Conservation (phyloP, 345 rosid species). For the Conringia planisiliqua region DNA sequence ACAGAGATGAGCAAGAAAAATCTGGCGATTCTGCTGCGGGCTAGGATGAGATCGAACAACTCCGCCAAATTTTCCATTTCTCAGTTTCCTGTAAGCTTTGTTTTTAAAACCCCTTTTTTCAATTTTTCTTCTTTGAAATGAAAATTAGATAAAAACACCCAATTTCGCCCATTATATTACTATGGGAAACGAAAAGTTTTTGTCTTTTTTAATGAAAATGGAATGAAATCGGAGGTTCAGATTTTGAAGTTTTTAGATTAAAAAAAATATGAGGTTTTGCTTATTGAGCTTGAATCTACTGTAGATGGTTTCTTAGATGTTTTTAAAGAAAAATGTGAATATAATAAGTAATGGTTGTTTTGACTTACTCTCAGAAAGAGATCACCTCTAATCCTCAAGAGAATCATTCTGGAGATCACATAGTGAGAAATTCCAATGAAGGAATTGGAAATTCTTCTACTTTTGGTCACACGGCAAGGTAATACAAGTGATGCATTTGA, state of each 20-base stretch:
- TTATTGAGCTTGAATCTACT: slow-evolving; percentile 3
- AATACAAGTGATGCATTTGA: background rate
- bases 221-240: background rate
- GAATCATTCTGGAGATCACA: slow-evolving; percentile 24
- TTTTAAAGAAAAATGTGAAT: background rate
- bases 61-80: slow-evolving; percentile 42
- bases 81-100: slow-evolving; percentile 49
- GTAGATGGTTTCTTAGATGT: background rate
- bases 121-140: background rate
- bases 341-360: background rate
- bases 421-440: slow-evolving; percentile 2
- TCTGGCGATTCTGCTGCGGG: slow-evolving; percentile 62
- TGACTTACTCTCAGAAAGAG: slow-evolving; percentile 34
- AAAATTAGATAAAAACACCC: background rate
- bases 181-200: background rate
- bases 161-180: background rate
- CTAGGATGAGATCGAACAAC: slow-evolving; percentile 61
- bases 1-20: slow-evolving; percentile 72
- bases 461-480: slow-evolving; percentile 35
- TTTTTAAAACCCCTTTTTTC: background rate
- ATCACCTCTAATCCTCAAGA: slow-evolving; percentile 35
- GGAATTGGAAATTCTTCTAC: slow-evolving; percentile 21
- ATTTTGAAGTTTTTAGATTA: background rate
- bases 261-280: background rate
- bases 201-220: background rate